Conservation (phyloP, 1,284 basidiomycete species). For the Apiotrichum sp. region DNA sequence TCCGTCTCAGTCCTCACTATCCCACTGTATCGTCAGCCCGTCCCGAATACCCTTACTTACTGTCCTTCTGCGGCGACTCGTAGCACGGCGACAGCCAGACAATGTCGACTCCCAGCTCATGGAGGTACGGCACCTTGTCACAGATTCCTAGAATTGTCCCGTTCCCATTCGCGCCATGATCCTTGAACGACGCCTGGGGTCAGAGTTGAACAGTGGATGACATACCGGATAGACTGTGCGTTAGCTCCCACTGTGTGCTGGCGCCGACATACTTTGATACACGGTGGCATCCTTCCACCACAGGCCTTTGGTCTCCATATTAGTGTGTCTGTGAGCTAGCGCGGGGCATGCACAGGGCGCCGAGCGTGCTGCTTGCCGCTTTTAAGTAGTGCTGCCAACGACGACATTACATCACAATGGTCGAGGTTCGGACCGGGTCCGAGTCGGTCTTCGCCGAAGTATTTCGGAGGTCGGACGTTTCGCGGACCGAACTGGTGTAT, state of each 20-base stretch:
- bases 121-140: conserved; percentile 47
- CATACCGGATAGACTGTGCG: conserved; percentile 9
- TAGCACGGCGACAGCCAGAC: conserved; percentile 46
- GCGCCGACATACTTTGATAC: conserved; percentile 7
- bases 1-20: not conserved
- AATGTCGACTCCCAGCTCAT: conserved; percentile 48
- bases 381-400: no score
- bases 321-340: no score
- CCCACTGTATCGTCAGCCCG: not conserved
- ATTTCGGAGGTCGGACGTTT: no score
- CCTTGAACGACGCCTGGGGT: conserved; percentile 23
- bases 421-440: no score
- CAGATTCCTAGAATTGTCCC: conserved; percentile 50
- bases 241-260: no score
- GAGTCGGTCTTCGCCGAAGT: no score
- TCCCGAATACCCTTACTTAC: not conserved
- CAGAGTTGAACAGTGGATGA: not conserved
- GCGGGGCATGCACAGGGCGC: no score
- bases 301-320: not conserved
- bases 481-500: no score
- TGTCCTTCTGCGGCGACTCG: conserved; percentile 35
- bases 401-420: no score
- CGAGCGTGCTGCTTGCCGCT: no score
- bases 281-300: conserved; percentile 14
- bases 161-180: conserved; percentile 34